Conservation (phyloP, 306 rosid species). For the Prinsepia uniflora region DNA sequence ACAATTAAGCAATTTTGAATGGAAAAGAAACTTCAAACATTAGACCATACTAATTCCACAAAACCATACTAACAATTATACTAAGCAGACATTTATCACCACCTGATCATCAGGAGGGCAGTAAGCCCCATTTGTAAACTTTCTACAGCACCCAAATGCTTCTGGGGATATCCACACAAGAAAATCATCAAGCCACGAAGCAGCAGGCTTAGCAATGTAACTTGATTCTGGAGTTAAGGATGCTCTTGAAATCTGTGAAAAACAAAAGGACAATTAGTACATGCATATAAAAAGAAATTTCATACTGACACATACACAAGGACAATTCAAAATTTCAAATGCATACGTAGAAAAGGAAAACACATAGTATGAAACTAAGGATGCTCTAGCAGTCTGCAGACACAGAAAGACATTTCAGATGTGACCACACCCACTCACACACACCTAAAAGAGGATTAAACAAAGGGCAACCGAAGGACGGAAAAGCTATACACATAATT, state of each 20-base stretch:
- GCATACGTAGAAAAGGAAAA: background rate
- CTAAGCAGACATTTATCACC: background rate
- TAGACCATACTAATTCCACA: background rate
- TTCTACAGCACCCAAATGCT: conserved; percentile 99
- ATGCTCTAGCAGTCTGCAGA: background rate
- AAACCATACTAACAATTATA: background rate
- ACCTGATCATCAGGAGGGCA: conserved; percentile 99
- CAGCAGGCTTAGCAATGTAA: conserved; percentile 97
- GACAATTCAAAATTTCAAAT: background rate
- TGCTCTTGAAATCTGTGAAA: conserved; percentile 66
- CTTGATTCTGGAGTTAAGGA: conserved; percentile 76
- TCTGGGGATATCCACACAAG: conserved; percentile 99
- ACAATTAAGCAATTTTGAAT: background rate
- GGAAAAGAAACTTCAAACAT: background rate
- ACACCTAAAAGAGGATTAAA: background rate
- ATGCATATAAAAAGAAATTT: background rate
- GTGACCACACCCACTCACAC: background rate
- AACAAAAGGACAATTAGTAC: conserved; percentile 11
- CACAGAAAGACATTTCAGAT: background rate
- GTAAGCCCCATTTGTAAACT: conserved; percentile 76
- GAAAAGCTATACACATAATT: background rate
- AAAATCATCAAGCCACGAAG: conserved; percentile 99
- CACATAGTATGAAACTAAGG: background rate
- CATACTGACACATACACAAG: background rate
- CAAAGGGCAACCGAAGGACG: background rate